Evolutionary conservation across 2,329 filamentous ascomycete species (phyloP).

Genomic region (Aspergillus fijiensis): DNA sequence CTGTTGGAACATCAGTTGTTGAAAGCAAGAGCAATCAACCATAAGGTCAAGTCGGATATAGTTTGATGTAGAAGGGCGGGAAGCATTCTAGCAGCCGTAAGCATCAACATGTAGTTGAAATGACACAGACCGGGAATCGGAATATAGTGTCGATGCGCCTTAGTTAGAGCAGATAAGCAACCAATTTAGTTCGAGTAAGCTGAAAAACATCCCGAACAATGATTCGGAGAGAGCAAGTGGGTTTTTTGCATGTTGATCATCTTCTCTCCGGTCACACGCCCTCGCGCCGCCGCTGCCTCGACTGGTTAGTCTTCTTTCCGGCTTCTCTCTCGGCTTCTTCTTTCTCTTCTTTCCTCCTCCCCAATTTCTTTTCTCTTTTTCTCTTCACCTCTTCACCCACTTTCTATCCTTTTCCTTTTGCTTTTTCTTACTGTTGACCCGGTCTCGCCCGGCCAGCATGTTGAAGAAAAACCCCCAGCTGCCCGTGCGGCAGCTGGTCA

Average conservation of each 20-base stretch:
- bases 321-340: background rate
- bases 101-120: background rate
- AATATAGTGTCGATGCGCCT: background rate
- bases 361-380: background rate
- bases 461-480: conserved; percentile 54
- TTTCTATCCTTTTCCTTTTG: background rate
- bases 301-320: background rate
- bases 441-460: background rate
- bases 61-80: too few relatives aligned
- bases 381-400: background rate
- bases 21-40: too few relatives aligned
- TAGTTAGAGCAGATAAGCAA: background rate
- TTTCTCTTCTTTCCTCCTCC: conserved; percentile 6
- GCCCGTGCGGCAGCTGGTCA: conserved; percentile 73
- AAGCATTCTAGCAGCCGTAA: too few relatives aligned
- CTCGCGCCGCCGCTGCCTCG: background rate
- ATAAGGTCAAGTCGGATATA: too few relatives aligned
- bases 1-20: background rate
- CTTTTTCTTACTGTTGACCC: background rate
- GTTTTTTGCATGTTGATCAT: background rate
- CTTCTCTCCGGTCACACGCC: background rate
- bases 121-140: background rate
- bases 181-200: background rate
- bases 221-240: too few relatives aligned
- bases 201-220: background rate